Evolutionary conservation across 2,329 filamentous ascomycete genomes (phyloP).

Genomic region (Sarocladiaceae sp.): DNA sequence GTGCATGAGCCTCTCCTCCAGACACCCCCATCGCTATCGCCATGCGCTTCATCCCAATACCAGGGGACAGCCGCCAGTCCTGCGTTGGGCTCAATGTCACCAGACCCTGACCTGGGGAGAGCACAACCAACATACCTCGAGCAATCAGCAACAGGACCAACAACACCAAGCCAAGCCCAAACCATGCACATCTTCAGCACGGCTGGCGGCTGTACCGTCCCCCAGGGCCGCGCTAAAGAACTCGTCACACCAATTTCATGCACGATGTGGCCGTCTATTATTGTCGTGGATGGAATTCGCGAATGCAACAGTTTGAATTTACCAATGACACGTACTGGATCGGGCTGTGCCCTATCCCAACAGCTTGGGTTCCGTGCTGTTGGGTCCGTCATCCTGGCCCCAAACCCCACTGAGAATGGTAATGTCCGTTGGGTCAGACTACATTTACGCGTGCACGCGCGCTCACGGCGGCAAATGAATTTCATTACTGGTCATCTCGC

Average conservation of each 20-base stretch:
- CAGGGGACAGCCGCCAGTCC: too few species aligned
- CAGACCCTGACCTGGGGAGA: too few species aligned
- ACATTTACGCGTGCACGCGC: background rate
- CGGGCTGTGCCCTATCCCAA: too few species aligned
- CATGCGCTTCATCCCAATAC: background rate
- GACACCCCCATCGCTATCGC: background rate
- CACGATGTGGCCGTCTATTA: slow-evolving; percentile 1
- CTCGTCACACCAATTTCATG: background rate
- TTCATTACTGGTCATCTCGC: background rate
- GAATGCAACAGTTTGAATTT: too few species aligned
- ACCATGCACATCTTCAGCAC: background rate
- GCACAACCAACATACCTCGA: background rate
- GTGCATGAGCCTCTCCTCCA: background rate
- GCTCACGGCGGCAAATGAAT: background rate
- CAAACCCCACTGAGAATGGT: background rate
- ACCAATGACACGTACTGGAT: too few species aligned
- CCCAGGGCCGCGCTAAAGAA: background rate
- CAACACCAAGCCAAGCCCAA: background rate
- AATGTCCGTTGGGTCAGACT: slow-evolving; percentile 1
- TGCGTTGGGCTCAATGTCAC: too few species aligned
- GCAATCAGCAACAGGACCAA: background rate
- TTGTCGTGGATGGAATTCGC: background rate
- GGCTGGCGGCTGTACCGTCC: background rate
- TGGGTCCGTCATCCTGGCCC: background rate
- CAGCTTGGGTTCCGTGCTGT: background rate